Evolutionary conservation across 2,329 filamentous ascomycete genomes (phyloP), one percentile per base, ranked within the genome.

Genomic region (Diplodia sapinea): DNA sequence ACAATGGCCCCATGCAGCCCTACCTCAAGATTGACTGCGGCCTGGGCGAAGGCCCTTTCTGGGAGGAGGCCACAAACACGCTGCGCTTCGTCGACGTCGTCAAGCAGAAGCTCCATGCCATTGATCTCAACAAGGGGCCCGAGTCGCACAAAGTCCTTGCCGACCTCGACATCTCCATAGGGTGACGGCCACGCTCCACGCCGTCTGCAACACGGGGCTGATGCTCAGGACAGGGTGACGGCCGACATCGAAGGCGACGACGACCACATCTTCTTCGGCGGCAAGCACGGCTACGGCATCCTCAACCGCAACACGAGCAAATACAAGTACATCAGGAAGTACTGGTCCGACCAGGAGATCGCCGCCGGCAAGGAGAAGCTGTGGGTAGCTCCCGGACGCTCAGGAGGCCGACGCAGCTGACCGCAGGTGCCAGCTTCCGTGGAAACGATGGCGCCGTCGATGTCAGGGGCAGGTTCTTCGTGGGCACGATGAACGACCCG

Each of bases 401-500:
- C n/a, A 7, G 13, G 29, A 59, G 5, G 17, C 26, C 23, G 11
- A 66, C 17, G 31, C n/a, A 11, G 67, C 62, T 61, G 49, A 56
- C 54, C 29, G 54, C 36, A 26, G 31, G 3, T 13, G 20, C 52
- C 33, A 68, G 88, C 26, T 83, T 91, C 76, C 85, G 90, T 66
- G 85, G 85, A 78, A 97, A 97, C 75, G 94, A 97, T 75, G 93
- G 93, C 56, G 90, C 88, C 5, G 88, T 92, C 63, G 93, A 97
- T 75, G 89, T 88, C 31, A 85, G 89, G 70, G 93, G 94, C 38
- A 84, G 92, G 40, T 95, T 94, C 80, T 96, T 92, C 91, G 84
- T 93, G 6, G 92, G 93, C 8, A 87, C 87, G 70, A 96, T 97
- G 91, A 95, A 92, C 70, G 92, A 96, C 74, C 90, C 92, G 66